These are phyloP conservation scores for Cucurbitaria berberidis DNA, from an alignment of 2,329 filamentous ascomycete species.

Conservation along the genomic window DNA sequence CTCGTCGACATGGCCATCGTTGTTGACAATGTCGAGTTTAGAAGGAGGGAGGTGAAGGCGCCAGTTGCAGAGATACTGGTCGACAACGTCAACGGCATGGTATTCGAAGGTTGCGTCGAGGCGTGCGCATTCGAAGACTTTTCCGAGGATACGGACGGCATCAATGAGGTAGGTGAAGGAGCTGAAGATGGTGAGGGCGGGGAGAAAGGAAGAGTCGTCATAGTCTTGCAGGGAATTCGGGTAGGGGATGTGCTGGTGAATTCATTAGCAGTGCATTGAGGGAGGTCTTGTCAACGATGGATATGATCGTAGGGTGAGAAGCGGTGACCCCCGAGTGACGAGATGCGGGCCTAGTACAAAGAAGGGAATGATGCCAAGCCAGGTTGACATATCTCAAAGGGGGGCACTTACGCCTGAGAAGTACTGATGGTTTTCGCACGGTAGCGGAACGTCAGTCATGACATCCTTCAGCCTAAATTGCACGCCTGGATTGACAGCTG, in stretches of 20 bases:
- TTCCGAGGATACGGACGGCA: constrained; percentile 77
- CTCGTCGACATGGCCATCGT: constrained; percentile 75
- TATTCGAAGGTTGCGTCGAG: constrained; percentile 48
- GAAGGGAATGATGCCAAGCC: constrained; percentile 24
- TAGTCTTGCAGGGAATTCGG: constrained; percentile 70
- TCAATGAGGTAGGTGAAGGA: constrained; percentile 87
- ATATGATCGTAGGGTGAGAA: not conserved
- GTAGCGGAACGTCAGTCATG: constrained; percentile 71
- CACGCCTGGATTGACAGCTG: constrained; percentile 76
- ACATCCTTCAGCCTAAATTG: constrained; percentile 74
- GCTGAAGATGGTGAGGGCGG: constrained; percentile 74
- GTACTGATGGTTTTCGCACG: constrained; percentile 83
- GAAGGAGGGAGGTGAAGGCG: constrained; percentile 75
- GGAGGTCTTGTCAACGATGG: not conserved
- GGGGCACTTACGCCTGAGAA: constrained; percentile 44
- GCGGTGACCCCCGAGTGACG: no score
- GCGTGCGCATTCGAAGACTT: constrained; percentile 66
- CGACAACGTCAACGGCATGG: constrained; percentile 60
- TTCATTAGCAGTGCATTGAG: constrained; percentile 2
- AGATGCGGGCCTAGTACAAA: constrained; percentile 1
- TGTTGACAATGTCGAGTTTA: constrained; percentile 72
- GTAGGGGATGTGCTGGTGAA: constrained; percentile 43
- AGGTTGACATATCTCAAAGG: constrained; percentile 3
- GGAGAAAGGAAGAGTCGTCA: constrained; percentile 75
- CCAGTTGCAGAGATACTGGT: constrained; percentile 74